phyloP scores from a whole-genome alignment of 352 stramenopile species.

The Phytopythium vexans region DNA sequence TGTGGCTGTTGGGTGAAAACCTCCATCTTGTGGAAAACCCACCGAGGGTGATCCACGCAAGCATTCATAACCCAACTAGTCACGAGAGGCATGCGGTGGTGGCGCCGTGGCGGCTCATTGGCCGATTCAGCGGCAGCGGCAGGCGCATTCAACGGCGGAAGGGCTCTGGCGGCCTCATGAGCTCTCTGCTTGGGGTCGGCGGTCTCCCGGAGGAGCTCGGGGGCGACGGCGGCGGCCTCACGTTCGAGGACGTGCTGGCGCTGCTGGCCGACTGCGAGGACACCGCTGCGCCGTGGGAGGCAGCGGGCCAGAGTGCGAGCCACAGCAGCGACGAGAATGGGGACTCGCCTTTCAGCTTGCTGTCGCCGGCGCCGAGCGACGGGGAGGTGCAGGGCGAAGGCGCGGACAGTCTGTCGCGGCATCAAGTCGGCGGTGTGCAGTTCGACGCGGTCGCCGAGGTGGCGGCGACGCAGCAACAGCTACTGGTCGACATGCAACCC shows the following conservation, averaged over 20 bases:
- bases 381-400: conserved; percentile 2
- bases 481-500: no score
- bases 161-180: background rate
- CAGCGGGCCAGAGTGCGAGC: background rate
- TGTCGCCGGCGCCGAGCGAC: conserved; percentile 13
- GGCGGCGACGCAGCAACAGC: no score
- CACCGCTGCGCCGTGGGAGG: conserved; percentile 1
- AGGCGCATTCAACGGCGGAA: background rate
- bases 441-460: no score
- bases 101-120: no score
- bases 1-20: no score
- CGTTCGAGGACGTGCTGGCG: conserved; percentile 38
- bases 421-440: no score
- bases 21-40: no score
- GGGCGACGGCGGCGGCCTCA: conserved; percentile 27
- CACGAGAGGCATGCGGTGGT: no score
- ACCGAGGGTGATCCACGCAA: no score
- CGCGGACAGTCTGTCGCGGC: no score
- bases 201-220: background rate
- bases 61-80: no score
- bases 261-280: conserved; percentile 34
- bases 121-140: no score
- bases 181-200: conserved; percentile 4
- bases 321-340: background rate
- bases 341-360: background rate